Evolutionary conservation across 2,329 filamentous ascomycete genomes (phyloP).

Genomic region (Monilinia polystroma): DNA sequence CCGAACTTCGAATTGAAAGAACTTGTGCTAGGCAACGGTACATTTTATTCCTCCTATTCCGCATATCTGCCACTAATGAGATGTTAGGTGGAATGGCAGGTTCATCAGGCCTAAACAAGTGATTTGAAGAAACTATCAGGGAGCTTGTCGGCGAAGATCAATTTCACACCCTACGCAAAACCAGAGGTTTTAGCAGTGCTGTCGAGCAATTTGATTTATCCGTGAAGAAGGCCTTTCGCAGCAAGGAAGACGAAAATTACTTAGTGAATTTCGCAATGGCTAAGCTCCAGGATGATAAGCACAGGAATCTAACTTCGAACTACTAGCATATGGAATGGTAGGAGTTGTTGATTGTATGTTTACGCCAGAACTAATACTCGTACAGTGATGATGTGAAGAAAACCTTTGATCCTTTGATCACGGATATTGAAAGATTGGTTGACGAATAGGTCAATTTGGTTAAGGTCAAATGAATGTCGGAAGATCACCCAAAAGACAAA

Average conservation of each 20-base stretch:
- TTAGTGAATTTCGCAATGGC: slow-evolving; percentile 36
- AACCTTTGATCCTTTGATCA: slow-evolving; percentile 46
- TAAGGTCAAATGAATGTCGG: slow-evolving; percentile 35
- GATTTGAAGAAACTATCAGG: slow-evolving; percentile 34
- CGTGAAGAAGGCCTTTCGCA: slow-evolving; percentile 37
- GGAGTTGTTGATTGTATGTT: slow-evolving; percentile 3
- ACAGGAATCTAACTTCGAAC: slow-evolving; percentile 29
- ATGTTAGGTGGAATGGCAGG: slow-evolving; percentile 34
- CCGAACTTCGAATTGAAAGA: slow-evolving; percentile 36
- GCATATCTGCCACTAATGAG: no score
- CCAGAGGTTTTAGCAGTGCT: slow-evolving; percentile 35
- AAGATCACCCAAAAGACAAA: slow-evolving; percentile 47
- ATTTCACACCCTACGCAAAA: slow-evolving; percentile 36
- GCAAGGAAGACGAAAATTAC: slow-evolving; percentile 34
- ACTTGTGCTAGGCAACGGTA: slow-evolving; percentile 27
- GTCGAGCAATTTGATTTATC: slow-evolving; percentile 39
- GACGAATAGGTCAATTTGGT: slow-evolving; percentile 46
- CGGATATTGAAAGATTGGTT: slow-evolving; percentile 45
- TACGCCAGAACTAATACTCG: not conserved
- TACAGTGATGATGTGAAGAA: slow-evolving; percentile 52
- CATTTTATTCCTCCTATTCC: no score
- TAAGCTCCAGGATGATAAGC: slow-evolving; percentile 32
- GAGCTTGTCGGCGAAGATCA: slow-evolving; percentile 35
- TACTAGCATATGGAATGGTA: slow-evolving; percentile 32
- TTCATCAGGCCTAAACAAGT: slow-evolving; percentile 34